phyloP scores from a whole-genome alignment of 176 grass and related monocot genomes.

The Oryza rufipogon region DNA sequence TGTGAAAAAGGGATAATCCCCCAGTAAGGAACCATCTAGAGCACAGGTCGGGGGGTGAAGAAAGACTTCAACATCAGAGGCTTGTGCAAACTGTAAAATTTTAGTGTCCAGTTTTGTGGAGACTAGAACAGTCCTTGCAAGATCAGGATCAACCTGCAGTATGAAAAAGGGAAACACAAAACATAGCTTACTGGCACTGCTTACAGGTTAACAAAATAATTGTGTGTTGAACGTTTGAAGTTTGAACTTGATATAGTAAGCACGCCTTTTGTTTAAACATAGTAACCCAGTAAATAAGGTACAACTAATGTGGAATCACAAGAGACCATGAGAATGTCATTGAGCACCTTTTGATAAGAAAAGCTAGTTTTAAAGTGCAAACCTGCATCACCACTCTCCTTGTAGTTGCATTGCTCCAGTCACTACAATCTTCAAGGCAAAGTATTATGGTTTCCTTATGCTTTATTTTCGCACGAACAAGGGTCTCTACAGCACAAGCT shows the following conservation, averaged over 20 bases:
- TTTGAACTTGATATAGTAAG: slow-evolving; percentile 4
- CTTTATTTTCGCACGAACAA: slow-evolving; percentile 83
- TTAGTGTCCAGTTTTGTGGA: slow-evolving; percentile 97
- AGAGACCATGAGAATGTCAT: not conserved
- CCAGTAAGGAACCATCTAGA: slow-evolving; percentile 82
- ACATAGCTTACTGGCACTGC: not conserved
- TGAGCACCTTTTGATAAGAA: not conserved
- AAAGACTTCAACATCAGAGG: slow-evolving; percentile 98
- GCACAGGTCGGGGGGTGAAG: slow-evolving; percentile 73
- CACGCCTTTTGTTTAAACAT: slow-evolving; percentile 9
- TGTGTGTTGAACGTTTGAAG: not conserved
- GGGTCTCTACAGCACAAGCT: slow-evolving; percentile 82
- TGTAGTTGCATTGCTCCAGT: slow-evolving; percentile 96
- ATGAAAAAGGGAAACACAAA: slow-evolving; percentile 18
- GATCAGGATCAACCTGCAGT: slow-evolving; percentile 87
- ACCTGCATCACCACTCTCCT: slow-evolving; percentile 95
- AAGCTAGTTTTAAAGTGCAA: slow-evolving; percentile 32
- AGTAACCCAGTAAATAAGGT: not conserved
- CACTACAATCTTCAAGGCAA: slow-evolving; percentile 94
- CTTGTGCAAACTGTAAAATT: slow-evolving; percentile 83
- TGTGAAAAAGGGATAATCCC: slow-evolving; percentile 90
- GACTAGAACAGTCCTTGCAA: slow-evolving; percentile 89
- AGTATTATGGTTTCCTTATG: slow-evolving; percentile 92
- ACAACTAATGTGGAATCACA: slow-evolving; percentile 13
- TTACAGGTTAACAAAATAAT: slow-evolving; percentile 1